A percentile compares a stretch with the other conserved stretches of the same genome.
Conservation (phyloP, 805 yeast species). For the Pichia cephalocereana region DNA sequence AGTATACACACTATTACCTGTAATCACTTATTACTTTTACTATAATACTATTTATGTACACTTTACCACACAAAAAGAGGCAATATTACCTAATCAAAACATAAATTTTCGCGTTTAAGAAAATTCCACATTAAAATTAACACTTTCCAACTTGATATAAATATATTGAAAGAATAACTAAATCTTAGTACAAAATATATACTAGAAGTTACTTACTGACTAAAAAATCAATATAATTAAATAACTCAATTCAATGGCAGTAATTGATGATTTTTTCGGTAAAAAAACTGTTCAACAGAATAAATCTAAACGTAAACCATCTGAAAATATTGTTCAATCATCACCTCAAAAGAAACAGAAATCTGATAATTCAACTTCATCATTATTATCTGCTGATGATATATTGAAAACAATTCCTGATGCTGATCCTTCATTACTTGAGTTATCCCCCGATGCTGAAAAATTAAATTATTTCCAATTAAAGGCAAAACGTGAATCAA, state of each 20-base stretch:
- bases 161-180: too few relatives aligned
- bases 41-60: too few relatives aligned
- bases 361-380: not conserved
- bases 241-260: constrained; percentile 13
- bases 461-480: constrained; percentile 46
- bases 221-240: too few relatives aligned
- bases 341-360: constrained; percentile 5
- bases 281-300: constrained; percentile 16
- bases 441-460: constrained; percentile 35
- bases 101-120: too few relatives aligned
- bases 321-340: not conserved
- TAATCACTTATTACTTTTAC: too few relatives aligned
- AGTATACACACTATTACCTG: too few relatives aligned
- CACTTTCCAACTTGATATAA: too few relatives aligned
- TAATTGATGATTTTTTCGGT: constrained; percentile 24
- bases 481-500: constrained; percentile 34
- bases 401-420: constrained; percentile 61
- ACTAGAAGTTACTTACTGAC: too few relatives aligned
- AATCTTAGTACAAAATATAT: too few relatives aligned
- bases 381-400: constrained; percentile 36
- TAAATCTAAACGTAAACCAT: constrained; percentile 2
- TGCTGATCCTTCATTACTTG: constrained; percentile 42
- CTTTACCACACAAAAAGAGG: too few relatives aligned
- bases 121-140: too few relatives aligned
- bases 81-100: too few relatives aligned